Conservation (phyloP, 306 rosid genomes). For the Ochetophila trinervis region DNA sequence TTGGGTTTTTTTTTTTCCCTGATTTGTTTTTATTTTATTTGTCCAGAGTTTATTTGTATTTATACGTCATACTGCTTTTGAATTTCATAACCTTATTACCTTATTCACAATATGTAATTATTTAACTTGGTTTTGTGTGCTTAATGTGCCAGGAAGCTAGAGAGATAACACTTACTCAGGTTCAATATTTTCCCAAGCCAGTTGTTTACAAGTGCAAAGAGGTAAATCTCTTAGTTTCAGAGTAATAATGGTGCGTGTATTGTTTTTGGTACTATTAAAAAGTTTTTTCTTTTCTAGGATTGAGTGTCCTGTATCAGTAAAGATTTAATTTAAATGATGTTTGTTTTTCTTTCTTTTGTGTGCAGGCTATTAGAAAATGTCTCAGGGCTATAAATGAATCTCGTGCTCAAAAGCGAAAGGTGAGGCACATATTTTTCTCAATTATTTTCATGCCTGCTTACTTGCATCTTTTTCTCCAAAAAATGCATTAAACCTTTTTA, state of each 20-base stretch:
- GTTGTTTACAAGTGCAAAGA: slow-evolving; percentile 72
- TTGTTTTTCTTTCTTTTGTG: slow-evolving; percentile 19
- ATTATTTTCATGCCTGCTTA: slow-evolving; percentile 5
- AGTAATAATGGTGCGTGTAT: slow-evolving; percentile 15
- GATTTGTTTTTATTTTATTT: background rate
- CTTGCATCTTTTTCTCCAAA: background rate
- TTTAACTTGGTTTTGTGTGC: slow-evolving; percentile 31
- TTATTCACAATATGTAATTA: background rate
- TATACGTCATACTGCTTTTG: background rate
- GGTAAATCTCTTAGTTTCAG: slow-evolving; percentile 45
- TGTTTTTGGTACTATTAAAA: slow-evolving; percentile 7
- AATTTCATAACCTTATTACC: background rate
- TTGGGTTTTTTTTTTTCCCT: background rate
- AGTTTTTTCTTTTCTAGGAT: slow-evolving; percentile 11
- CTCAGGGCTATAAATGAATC: slow-evolving; percentile 93
- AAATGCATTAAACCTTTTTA: background rate
- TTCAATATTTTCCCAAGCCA: slow-evolving; percentile 48
- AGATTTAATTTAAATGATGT: background rate
- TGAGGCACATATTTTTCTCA: slow-evolving; percentile 32
- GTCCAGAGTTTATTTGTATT: background rate
- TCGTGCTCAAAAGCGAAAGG: slow-evolving; percentile 96
- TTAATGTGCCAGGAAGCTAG: slow-evolving; percentile 66
- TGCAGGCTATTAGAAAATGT: slow-evolving; percentile 81
- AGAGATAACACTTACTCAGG: slow-evolving; percentile 70
- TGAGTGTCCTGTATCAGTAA: background rate